These are phyloP conservation scores for Colletotrichum graminicola DNA, from an alignment of 2,329 filamentous ascomycete genomes.

Conservation along the genomic window DNA sequence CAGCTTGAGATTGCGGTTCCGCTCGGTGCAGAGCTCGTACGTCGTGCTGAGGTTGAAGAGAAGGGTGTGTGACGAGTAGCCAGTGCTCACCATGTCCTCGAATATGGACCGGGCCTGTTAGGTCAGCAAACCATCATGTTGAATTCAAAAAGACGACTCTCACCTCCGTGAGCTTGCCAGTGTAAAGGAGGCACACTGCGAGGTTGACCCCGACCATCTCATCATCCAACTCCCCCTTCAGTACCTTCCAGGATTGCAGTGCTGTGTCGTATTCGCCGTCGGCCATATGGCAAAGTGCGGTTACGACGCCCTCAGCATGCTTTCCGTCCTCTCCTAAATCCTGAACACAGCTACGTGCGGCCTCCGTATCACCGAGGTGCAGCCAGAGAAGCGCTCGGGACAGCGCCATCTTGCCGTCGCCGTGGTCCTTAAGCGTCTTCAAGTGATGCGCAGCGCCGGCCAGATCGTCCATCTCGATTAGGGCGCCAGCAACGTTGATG, in stretches of 20 bases:
- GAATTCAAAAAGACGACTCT: constrained; percentile 36
- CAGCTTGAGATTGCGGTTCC: constrained; percentile 76
- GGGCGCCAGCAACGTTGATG: constrained; percentile 71
- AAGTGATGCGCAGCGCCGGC: constrained; percentile 83
- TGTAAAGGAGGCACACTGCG: constrained; percentile 87
- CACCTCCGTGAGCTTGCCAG: constrained; percentile 80
- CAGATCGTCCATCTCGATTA: constrained; percentile 90
- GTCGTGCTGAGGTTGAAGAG: constrained; percentile 92
- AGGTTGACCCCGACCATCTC: constrained; percentile 85
- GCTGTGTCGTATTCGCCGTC: constrained; percentile 79
- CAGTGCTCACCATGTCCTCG: constrained; percentile 72
- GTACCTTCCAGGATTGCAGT: constrained; percentile 69
- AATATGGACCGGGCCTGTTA: constrained; percentile 73
- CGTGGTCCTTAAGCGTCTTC: constrained; percentile 62
- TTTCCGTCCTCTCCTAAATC: constrained; percentile 48
- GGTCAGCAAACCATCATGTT: constrained; percentile 45
- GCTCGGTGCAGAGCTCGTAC: constrained; percentile 91
- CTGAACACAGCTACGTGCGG: constrained; percentile 69
- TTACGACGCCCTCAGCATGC: constrained; percentile 63
- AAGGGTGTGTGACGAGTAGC: constrained; percentile 79
- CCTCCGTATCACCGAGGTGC: constrained; percentile 80
- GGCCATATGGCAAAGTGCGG: constrained; percentile 81
- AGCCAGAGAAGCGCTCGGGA: constrained; percentile 78
- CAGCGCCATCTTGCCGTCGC: constrained; percentile 57
- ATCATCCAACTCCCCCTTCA: constrained; percentile 59